These are phyloP conservation scores for Fusarium illudens DNA, from an alignment of 2,329 filamentous ascomycete genomes.

Conservation along the genomic window DNA sequence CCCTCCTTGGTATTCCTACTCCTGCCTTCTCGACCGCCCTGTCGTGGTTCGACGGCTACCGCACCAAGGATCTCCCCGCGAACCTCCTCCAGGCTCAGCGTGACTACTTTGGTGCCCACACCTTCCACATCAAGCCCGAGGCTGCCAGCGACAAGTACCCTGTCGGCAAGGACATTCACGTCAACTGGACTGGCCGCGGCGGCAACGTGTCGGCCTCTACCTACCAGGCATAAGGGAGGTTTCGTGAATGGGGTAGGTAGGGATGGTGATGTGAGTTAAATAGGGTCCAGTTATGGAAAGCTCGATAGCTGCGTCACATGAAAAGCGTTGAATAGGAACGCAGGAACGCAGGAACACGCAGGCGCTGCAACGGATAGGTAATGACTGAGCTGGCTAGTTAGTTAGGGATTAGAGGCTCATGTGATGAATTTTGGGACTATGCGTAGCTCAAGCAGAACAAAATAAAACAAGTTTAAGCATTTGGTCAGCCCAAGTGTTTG, in stretches of 20 bases:
- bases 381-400: slow-evolving; percentile 36
- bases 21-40: slow-evolving; percentile 97
- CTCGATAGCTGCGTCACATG: slow-evolving; percentile 33
- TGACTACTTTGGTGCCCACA: slow-evolving; percentile 98
- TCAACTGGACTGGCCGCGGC: slow-evolving; percentile 99
- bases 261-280: slow-evolving; percentile 28
- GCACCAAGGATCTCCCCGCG: slow-evolving; percentile 94
- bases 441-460: slow-evolving; percentile 25
- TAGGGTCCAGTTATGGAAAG: slow-evolving; percentile 30
- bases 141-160: slow-evolving; percentile 80
- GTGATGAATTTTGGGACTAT: slow-evolving; percentile 29
- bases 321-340: slow-evolving; percentile 37
- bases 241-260: slow-evolving; percentile 23
- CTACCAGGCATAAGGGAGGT: slow-evolving; percentile 82
- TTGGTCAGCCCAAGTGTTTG: no score
- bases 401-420: slow-evolving; percentile 40
- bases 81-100: slow-evolving; percentile 99
- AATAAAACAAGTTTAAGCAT: neutral
- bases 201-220: slow-evolving; percentile 97
- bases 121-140: slow-evolving; percentile 88
- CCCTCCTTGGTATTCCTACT: slow-evolving; percentile 93
- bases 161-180: slow-evolving; percentile 88
- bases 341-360: slow-evolving; percentile 34
- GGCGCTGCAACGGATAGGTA: slow-evolving; percentile 41
- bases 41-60: slow-evolving; percentile 99